These are phyloP conservation scores for Geotrichum bryndzae DNA, from an alignment of 1,139 yeast genomes.

Conservation along the genomic window DNA sequence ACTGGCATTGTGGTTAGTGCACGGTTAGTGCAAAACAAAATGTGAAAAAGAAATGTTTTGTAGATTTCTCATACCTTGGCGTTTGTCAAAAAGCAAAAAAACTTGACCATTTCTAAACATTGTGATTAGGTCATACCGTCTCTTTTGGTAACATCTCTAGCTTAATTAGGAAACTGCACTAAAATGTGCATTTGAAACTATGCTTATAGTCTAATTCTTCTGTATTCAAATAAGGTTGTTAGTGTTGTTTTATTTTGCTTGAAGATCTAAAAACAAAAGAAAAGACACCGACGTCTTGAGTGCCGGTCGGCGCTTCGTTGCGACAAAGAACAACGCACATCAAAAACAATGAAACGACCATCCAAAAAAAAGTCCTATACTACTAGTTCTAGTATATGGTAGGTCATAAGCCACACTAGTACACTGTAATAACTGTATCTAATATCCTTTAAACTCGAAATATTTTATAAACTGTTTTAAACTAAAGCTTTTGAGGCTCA, in stretches of 20 bases:
- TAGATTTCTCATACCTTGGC: neutral
- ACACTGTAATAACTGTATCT: neutral
- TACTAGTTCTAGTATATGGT: neutral
- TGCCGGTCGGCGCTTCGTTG: neutral
- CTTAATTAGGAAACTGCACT: neutral
- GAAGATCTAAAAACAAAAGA: too few relatives aligned
- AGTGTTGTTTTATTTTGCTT: too few relatives aligned
- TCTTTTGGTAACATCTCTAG: neutral
- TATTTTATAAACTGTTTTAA: neutral
- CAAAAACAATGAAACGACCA: neutral
- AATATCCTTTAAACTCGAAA: neutral
- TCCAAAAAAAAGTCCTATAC: neutral
- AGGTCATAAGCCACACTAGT: neutral
- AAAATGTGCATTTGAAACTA: neutral
- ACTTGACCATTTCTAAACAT: neutral
- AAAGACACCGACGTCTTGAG: neutral
- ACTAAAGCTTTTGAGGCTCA: neutral
- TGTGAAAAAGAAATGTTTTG: neutral
- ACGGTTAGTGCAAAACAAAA: neutral
- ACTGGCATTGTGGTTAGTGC: neutral
- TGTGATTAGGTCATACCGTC: neutral
- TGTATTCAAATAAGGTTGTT: neutral
- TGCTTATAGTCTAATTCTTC: neutral
- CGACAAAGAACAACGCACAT: neutral
- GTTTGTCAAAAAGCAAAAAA: too few relatives aligned